Conservation (phyloP, 495 filamentous ascomycete genomes). For the Bathelium albidoporum region DNA sequence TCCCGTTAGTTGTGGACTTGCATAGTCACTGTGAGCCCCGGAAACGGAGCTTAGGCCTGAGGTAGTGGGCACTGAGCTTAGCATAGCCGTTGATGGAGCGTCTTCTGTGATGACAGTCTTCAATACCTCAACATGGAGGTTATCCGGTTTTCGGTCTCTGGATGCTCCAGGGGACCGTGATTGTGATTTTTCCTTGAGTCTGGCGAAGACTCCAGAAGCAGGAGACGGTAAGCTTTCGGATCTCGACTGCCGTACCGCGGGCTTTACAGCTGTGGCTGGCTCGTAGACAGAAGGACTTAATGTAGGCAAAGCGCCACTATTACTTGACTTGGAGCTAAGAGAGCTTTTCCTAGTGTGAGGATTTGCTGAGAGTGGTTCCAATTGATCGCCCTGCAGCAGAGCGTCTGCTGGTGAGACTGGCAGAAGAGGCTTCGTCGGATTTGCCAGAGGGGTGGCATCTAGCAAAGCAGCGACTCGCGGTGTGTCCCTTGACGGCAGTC, state of each 20-base stretch:
- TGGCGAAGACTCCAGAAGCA: slow-evolving; percentile 43
- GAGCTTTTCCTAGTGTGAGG: background rate
- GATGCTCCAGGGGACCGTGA: slow-evolving; percentile 53
- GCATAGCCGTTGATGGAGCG: slow-evolving; percentile 4
- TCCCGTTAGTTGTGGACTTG: slow-evolving; percentile 30
- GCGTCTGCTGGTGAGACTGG: background rate
- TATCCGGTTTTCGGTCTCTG: slow-evolving; percentile 69
- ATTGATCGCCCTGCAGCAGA: background rate
- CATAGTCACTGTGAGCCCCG: background rate
- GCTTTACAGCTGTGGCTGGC: slow-evolving; percentile 13
- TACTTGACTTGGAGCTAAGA: background rate
- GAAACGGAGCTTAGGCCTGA: background rate
- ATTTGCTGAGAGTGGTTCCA: background rate
- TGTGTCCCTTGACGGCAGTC: slow-evolving; percentile 64
- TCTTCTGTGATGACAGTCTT: slow-evolving; percentile 9
- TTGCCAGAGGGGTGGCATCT: slow-evolving; percentile 12
- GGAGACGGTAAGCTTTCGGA: slow-evolving; percentile 45
- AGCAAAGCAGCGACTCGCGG: slow-evolving; percentile 11
- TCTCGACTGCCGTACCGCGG: background rate
- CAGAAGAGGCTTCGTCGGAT: slow-evolving; percentile 1
- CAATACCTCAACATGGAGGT: slow-evolving; percentile 46
- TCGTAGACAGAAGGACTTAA: slow-evolving; percentile 6
- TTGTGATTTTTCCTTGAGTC: slow-evolving; percentile 47
- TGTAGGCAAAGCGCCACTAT: background rate
- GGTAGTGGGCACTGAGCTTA: slow-evolving; percentile 3